phyloP scores from a whole-genome alignment of 169 alveolate species.

The Pseudocohnilembus persalinus region DNA sequence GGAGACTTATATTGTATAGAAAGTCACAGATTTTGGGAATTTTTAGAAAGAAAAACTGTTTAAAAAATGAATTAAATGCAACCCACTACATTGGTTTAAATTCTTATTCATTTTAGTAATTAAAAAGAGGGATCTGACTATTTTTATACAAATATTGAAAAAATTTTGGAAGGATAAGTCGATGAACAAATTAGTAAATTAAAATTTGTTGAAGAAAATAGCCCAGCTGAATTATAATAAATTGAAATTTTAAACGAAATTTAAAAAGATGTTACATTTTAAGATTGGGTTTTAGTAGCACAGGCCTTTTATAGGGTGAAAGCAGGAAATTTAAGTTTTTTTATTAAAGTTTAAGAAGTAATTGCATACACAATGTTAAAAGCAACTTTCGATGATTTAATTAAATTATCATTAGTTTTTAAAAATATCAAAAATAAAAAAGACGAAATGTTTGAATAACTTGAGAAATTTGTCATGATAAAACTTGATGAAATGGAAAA shows the following conservation, averaged over 20 bases:
- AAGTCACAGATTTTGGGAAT: conserved; percentile 11
- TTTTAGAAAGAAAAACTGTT: conserved; percentile 1
- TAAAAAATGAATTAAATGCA: background rate
- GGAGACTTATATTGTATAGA: conserved; percentile 22
- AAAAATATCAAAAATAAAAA: conserved; percentile 11
- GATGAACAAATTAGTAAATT: background rate
- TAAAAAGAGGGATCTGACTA: conserved; percentile 22
- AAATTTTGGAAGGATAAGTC: background rate
- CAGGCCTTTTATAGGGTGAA: background rate
- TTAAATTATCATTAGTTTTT: conserved; percentile 3
- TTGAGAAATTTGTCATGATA: background rate
- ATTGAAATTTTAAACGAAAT: no score
- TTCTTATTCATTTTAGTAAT: conserved; percentile 6
- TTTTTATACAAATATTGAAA: conserved; percentile 14
- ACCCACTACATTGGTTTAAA: background rate
- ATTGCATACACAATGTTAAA: background rate
- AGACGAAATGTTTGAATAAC: background rate
- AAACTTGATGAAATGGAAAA: background rate
- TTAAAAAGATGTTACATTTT: background rate
- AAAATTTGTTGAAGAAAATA: no score
- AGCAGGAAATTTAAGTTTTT: conserved; percentile 16
- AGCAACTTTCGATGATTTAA: conserved; percentile 5
- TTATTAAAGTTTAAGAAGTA: conserved; percentile 6
- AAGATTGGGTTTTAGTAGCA: background rate
- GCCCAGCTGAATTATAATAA: no score